phyloP scores from a whole-genome alignment of 441 rosid species.

The Sinapis alba region DNA sequence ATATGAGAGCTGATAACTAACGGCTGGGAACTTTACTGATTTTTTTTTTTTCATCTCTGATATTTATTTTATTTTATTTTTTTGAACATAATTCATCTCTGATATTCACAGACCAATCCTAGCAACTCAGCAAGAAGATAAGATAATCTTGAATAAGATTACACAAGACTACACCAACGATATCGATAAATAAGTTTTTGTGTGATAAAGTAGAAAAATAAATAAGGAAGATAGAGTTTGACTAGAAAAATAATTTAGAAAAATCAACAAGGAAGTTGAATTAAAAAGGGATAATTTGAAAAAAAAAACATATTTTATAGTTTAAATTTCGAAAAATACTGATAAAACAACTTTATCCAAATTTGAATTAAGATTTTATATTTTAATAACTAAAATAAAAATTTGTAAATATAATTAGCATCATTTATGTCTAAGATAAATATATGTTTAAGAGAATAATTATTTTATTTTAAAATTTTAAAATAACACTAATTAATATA shows the following conservation, averaged over 20 bases:
- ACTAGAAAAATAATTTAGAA: not conserved
- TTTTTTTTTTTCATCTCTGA: not conserved
- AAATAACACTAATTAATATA: not conserved
- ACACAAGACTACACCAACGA: not conserved
- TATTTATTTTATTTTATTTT: too few relatives aligned
- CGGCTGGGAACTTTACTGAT: not conserved
- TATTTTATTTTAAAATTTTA: not conserved
- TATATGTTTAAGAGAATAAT: not conserved
- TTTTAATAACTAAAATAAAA: not conserved
- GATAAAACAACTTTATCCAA: not conserved
- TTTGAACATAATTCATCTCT: too few relatives aligned
- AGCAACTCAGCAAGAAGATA: not conserved
- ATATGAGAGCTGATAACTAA: slow-evolving; percentile 1
- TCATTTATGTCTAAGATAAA: not conserved
- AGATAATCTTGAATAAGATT: not conserved
- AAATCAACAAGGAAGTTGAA: not conserved
- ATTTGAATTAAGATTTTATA: not conserved
- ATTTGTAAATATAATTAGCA: not conserved
- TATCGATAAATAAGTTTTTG: not conserved
- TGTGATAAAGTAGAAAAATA: not conserved
- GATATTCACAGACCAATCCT: not conserved
- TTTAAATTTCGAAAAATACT: not conserved
- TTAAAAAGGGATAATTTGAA: not conserved
- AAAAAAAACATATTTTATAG: not conserved
- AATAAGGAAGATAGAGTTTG: not conserved